Percentiles rank a stretch among this genome's conserved stretches.
phyloP scores from a whole-genome alignment of 495 filamentous ascomycete genomes.

The Coniosporium apollinis region DNA sequence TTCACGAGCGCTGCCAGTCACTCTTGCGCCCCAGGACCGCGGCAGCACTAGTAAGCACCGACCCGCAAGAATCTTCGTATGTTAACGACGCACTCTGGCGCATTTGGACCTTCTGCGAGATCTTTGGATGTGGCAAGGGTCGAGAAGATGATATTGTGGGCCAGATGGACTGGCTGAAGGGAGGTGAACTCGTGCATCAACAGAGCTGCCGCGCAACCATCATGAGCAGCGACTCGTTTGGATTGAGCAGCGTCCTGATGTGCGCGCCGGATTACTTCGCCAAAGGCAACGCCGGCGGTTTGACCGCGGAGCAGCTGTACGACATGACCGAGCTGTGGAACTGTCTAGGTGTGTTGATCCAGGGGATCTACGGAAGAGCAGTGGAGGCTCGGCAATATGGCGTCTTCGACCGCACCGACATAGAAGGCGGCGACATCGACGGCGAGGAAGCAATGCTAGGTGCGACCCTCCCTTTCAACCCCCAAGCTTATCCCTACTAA shows the following conservation, averaged over 20 bases:
- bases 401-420: conserved; percentile 34
- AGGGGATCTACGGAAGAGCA: conserved; percentile 39
- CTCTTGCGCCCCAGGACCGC: conserved; percentile 43
- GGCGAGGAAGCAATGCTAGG: conserved; percentile 39
- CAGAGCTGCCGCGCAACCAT: conserved; percentile 22
- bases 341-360: conserved; percentile 40
- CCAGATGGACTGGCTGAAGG: conserved; percentile 49
- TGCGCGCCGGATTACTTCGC: conserved; percentile 42
- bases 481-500: conserved; percentile 16
- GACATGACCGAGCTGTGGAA: conserved; percentile 55
- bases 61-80: conserved; percentile 31
- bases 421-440: conserved; percentile 30
- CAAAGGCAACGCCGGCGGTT: conserved; percentile 37
- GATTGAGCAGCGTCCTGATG: conserved; percentile 36
- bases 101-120: conserved; percentile 53
- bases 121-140: conserved; percentile 43
- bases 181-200: conserved; percentile 33
- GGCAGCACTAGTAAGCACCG: conserved; percentile 34
- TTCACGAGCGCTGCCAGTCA: conserved; percentile 39
- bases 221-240: conserved; percentile 31
- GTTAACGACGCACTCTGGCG: conserved; percentile 54
- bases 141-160: conserved; percentile 45
- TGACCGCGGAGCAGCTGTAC: conserved; percentile 40
- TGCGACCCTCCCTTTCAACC: conserved; percentile 8
- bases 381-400: conserved; percentile 38